phyloP scores from a whole-genome alignment of 108 stramenopile genomes.

The Fistulifera pelliculosa region DNA sequence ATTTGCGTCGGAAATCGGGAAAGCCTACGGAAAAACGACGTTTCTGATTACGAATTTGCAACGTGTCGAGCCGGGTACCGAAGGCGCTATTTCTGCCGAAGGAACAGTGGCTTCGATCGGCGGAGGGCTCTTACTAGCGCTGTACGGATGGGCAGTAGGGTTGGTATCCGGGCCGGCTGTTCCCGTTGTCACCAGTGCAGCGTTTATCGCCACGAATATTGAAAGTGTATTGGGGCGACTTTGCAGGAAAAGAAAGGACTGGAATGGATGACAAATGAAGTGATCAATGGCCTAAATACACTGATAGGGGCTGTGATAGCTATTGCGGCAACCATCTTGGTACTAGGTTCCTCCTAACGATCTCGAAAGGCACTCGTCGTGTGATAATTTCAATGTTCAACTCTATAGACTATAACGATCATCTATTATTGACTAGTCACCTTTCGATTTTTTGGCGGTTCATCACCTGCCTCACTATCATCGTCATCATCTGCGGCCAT shows the following conservation, averaged over 20 bases:
- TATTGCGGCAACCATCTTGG: slow-evolving; percentile 36
- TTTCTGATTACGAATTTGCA: slow-evolving; percentile 88
- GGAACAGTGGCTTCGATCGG: slow-evolving; percentile 84
- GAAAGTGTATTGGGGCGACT: slow-evolving; percentile 92
- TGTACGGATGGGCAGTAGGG: slow-evolving; percentile 51
- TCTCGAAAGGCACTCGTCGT: no score
- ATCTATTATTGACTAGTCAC: no score
- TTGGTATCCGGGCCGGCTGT: slow-evolving; percentile 40
- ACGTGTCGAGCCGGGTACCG: slow-evolving; percentile 83
- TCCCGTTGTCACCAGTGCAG: slow-evolving; percentile 51
- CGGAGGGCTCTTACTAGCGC: slow-evolving; percentile 70
- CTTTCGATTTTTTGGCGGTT: no score
- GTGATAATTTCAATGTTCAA: no score
- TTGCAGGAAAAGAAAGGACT: slow-evolving; percentile 74
- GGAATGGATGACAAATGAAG: slow-evolving; percentile 90
- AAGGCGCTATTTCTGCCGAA: slow-evolving; percentile 84
- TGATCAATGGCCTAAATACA: slow-evolving; percentile 93
- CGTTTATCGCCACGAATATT: slow-evolving; percentile 83
- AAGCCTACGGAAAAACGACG: slow-evolving; percentile 91
- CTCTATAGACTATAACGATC: no score
- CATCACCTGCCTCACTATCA: no score
- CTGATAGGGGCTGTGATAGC: slow-evolving; percentile 79
- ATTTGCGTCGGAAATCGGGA: slow-evolving; percentile 93
- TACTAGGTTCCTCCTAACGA: background rate
- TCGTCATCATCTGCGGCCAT: no score